phyloP scores from a whole-genome alignment of 140 eudicot species.

The Senecio squalidus region DNA sequence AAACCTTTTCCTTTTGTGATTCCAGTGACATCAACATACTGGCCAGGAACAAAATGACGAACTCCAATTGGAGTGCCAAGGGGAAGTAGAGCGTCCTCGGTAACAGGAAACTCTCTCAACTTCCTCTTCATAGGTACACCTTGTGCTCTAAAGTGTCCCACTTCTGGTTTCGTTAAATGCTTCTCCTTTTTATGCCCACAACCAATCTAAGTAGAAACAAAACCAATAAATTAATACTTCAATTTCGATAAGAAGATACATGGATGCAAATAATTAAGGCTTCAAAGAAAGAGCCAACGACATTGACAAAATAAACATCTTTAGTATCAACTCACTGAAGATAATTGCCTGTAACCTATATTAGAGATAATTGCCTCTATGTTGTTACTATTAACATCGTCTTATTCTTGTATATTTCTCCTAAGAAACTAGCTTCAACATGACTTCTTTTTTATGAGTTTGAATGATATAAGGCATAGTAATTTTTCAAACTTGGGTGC shows the following conservation, averaged over 20 bases:
- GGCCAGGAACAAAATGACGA: conserved; percentile 96
- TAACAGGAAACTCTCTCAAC: conserved; percentile 89
- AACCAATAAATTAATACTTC: neutral
- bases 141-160: conserved; percentile 97
- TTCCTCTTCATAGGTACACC: conserved; percentile 95
- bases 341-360: no score
- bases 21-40: conserved; percentile 81
- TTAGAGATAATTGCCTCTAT: no score
- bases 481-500: no score
- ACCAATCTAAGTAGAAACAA: conserved; percentile 66
- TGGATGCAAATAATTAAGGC: no score
- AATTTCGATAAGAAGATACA: neutral
- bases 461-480: no score
- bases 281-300: neutral
- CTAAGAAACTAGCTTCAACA: no score
- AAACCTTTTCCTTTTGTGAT: conserved; percentile 95
- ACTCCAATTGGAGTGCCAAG: conserved; percentile 74
- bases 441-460: no score
- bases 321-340: neutral
- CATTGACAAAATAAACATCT: neutral
- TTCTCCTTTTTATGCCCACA: conserved; percentile 93
- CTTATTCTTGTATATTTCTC: no score
- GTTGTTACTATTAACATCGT: no score
- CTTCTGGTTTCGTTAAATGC: conserved; percentile 90
- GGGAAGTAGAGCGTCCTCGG: conserved; percentile 94